These are phyloP conservation scores for Hansenula sp. DNA, from an alignment of 1,139 yeast genomes.

Conservation along the genomic window DNA sequence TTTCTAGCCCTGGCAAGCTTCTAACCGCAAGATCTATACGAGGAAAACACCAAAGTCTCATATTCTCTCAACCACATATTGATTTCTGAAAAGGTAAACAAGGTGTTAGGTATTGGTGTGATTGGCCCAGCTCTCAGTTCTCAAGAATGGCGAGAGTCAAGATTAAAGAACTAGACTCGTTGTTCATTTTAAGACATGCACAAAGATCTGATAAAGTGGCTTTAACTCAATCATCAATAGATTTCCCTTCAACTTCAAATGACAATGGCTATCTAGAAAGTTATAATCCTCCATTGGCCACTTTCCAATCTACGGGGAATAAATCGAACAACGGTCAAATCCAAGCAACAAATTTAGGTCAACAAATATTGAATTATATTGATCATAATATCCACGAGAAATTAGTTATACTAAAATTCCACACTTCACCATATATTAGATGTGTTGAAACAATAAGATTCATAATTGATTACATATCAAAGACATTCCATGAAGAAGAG, in stretches of 20 bases:
- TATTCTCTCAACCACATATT: too few species aligned
- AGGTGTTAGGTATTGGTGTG: too few species aligned
- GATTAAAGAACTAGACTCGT: constrained; percentile 13
- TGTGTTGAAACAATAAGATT: constrained; percentile 22
- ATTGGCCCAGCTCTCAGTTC: too few species aligned
- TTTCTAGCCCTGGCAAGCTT: too few species aligned
- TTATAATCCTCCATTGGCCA: constrained; percentile 19
- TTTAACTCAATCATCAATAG: constrained; percentile 21
- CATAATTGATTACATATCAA: constrained; percentile 17
- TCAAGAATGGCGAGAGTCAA: constrained; percentile 1
- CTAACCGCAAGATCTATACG: too few species aligned
- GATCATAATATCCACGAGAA: constrained; percentile 11
- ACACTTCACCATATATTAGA: constrained; percentile 22
- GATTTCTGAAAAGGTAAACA: background rate
- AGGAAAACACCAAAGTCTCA: too few species aligned
- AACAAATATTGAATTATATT: constrained; percentile 17
- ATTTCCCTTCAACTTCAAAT: constrained; percentile 8
- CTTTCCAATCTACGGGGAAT: constrained; percentile 19
- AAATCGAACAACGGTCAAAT: constrained; percentile 22
- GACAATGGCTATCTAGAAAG: constrained; percentile 12
- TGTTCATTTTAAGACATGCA: constrained; percentile 23
- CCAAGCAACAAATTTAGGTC: constrained; percentile 20
- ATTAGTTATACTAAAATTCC: constrained; percentile 16
- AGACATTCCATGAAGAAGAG: constrained; percentile 8
- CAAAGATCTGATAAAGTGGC: constrained; percentile 23